A percentile compares a stretch with the other conserved stretches of the same genome.
Conservation (phyloP, 2,329 filamentous ascomycete genomes). For the Dendrostoma leiphaemia region DNA sequence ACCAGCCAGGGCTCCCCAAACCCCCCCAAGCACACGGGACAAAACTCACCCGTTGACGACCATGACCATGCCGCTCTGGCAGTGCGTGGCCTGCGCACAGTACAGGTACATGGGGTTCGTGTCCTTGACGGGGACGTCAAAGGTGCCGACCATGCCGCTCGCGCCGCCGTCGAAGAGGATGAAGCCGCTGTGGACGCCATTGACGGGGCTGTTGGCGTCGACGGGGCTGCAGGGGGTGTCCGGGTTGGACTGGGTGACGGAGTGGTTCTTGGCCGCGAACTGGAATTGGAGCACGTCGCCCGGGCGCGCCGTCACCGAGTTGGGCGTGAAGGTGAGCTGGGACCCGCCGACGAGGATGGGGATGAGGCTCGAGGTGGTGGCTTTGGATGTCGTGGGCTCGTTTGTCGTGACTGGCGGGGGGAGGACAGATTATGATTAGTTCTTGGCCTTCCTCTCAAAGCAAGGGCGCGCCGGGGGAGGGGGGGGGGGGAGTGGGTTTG, state of each 20-base stretch:
- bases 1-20: background rate
- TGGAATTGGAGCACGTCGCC: conserved; percentile 26
- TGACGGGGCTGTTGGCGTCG: conserved; percentile 27
- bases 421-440: background rate
- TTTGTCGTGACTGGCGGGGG: conserved; percentile 2
- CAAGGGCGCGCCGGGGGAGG: background rate
- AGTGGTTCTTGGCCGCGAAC: conserved; percentile 27
- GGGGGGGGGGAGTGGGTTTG: background rate
- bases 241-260: conserved; percentile 35
- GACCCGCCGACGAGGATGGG: conserved; percentile 21
- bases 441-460: background rate
- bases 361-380: conserved; percentile 5
- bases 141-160: conserved; percentile 37
- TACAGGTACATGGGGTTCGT: conserved; percentile 48
- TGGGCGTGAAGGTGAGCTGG: conserved; percentile 19
- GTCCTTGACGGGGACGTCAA: conserved; percentile 44
- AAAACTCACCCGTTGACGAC: conserved; percentile 40
- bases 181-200: conserved; percentile 39
- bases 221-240: conserved; percentile 37
- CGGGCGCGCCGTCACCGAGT: conserved; percentile 18
- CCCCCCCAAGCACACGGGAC: too few relatives aligned
- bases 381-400: background rate
- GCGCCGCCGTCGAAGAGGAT: conserved; percentile 36
- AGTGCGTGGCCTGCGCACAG: conserved; percentile 48
- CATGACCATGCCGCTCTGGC: conserved; percentile 49